Evolutionary conservation across 768 basidiomycete genomes (phyloP), one percentile per base, ranked within the genome.

Genomic region (Russula vinacea): DNA sequence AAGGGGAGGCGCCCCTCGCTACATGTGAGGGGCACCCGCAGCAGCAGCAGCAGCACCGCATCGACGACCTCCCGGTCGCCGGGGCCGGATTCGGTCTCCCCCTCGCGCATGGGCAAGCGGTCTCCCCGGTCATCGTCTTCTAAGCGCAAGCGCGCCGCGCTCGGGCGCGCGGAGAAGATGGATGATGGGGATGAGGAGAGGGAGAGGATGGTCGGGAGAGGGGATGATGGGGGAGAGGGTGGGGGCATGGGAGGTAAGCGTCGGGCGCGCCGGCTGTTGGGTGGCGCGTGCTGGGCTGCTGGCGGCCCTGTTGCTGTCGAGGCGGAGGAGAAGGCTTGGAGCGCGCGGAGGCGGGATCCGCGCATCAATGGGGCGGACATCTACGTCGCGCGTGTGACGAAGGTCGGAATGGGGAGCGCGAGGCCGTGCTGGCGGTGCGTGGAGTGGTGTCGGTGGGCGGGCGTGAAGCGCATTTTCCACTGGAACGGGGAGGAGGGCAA

Each of bases 391-490:
- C 77, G 83, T 16, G 73, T 80, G 58, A 81, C 78, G 19, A 81
- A 80, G 70, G 73, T 73, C 26, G 83, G 81, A n/a, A 71, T 79
- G 71, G 82, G 81, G n/a, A 74, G 73, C 56, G 79, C 82, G 16
- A 77, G 76, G 70, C 84, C 83, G 39, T 84, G 83, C 69, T 83
- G 81, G 79, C 73, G 83, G 49, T 84, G 83, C 61, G 62, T 85
- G 37, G 78, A 81, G 60, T 85, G 81, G 82, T 84, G 81, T 67
- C 73, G 74, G 50, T 84, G 83, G 83, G 81, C 82, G 24, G 83
- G 83, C 0, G 78, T 85, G 63, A 82, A 79, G 72, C 78, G 83
- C 45, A 78, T 84, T 47, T 84, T 83, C 67, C 79, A 84, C 65
- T 83, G 81, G 79, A 77, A 82, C 59, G 73, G 70, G 8, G 72